Percentiles rank a stretch among this genome's conserved stretches.
phyloP scores from a whole-genome alignment of 148 eudicot genomes.

The Chenopodium album region DNA sequence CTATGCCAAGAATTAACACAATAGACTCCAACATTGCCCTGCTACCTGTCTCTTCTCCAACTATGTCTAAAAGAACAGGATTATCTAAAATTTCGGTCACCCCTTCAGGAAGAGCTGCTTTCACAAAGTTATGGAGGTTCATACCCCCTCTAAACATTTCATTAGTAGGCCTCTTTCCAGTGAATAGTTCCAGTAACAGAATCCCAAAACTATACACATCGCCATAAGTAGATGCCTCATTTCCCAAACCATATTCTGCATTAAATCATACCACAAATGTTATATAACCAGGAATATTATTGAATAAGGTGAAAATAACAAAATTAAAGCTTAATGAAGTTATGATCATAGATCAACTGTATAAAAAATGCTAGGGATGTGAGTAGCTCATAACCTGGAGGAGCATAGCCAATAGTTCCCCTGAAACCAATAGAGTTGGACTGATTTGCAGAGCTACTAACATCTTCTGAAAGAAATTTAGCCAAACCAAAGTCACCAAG shows the following conservation, averaged over 20 bases:
- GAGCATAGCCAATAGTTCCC: too few relatives aligned
- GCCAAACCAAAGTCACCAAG: too few relatives aligned
- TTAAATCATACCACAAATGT: too few relatives aligned
- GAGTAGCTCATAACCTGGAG: too few relatives aligned
- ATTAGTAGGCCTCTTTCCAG: conserved; percentile 35
- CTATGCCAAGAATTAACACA: not conserved
- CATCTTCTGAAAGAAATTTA: too few relatives aligned
- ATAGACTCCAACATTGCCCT: not conserved
- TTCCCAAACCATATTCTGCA: conserved; percentile 27
- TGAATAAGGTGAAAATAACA: too few relatives aligned
- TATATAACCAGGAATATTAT: too few relatives aligned
- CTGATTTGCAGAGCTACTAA: too few relatives aligned
- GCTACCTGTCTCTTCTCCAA: not conserved
- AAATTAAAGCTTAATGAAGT: too few relatives aligned
- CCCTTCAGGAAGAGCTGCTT: conserved; percentile 13
- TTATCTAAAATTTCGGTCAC: conserved; percentile 21
- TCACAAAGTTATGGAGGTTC: conserved; percentile 22
- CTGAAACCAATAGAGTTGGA: too few relatives aligned
- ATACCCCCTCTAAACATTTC: conserved; percentile 12
- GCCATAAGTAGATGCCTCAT: conserved; percentile 26
- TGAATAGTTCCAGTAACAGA: conserved; percentile 32
- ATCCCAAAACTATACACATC: conserved; percentile 41
- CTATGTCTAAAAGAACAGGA: conserved; percentile 10
- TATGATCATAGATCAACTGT: too few relatives aligned
- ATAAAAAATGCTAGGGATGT: too few relatives aligned